Evolutionary conservation across 2,329 filamentous ascomycete genomes (phyloP), one percentile per base, ranked within the genome.

Genomic region (Apiospora phragmitis): DNA sequence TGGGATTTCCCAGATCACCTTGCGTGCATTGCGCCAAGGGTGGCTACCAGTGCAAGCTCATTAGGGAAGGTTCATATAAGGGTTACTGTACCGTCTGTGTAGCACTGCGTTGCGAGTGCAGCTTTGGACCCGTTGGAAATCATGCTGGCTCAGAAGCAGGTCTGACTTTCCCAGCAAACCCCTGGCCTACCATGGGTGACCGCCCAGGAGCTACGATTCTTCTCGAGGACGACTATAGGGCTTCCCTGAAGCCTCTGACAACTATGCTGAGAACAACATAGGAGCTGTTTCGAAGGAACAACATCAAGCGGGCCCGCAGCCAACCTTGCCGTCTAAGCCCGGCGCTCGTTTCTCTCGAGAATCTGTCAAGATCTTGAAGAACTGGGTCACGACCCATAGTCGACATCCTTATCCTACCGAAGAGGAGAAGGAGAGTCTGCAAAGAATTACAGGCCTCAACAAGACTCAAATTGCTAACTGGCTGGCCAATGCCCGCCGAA

Each of bases 331-430:
- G 79, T 89, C 89, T 72, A 92, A 90, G 69, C 89, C 92, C 68
- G 89, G 94, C 18, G 38, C 65, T 3, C 38, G 42, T 35, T 95
- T 98, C 81, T 94, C 94, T 5, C 86, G 93, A 73, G 91, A 94
- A 75, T 93, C 94, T 0, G 88, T 96, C 72, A 92, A 92, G 75
- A 88, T 94, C 51, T 83, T 98, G 68, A 95, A 95, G 81, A 91
- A 91, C 75, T 98, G 95, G 95, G 87, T 97, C 42, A 89, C 91
- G 0, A 91, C 90, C 8, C 94, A 97, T 78, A 89, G 89, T 76
- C 88, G 92, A 68, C 93, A 97, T 76, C 95, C 94, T 0, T 98
- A 97, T 78, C 94, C 95, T 6, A 95, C 90, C 43, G 94, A 97
- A 59, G 91, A 94, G 71, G 93, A 97, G 78, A 97, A 95, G 77